phyloP scores from a whole-genome alignment of 78 protist species.

The Guillardia theta region DNA sequence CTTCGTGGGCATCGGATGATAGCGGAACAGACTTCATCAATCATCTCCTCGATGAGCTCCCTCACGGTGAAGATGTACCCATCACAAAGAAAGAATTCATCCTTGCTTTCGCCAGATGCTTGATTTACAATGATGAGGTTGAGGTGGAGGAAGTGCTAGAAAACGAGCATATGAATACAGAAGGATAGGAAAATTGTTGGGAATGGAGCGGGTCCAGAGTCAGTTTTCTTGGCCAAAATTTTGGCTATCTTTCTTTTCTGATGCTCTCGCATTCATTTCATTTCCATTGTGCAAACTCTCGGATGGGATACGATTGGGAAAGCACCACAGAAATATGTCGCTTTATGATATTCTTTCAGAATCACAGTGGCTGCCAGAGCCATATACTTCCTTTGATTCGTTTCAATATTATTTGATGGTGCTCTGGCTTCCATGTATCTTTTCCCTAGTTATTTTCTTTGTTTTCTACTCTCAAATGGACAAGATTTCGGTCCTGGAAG shows the following conservation, averaged over 20 bases:
- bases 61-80: background rate
- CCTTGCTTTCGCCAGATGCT: background rate
- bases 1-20: background rate
- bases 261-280: background rate
- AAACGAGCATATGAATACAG: background rate
- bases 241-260: background rate
- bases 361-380: slow-evolving; percentile 17
- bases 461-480: background rate
- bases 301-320: no score
- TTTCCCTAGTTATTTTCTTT: background rate
- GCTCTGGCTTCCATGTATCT: background rate
- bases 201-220: background rate
- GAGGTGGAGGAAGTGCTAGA: background rate
- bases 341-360: no score
- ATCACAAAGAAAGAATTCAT: background rate
- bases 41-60: no score
- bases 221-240: background rate
- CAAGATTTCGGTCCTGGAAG: background rate
- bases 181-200: background rate
- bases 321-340: no score
- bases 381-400: background rate
- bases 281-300: background rate
- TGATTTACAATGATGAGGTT: background rate
- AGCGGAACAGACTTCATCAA: background rate
- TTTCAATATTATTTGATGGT: background rate